These are phyloP conservation scores for Candida krabiensis DNA, from an alignment of 805 yeast species.

Conservation along the genomic window DNA sequence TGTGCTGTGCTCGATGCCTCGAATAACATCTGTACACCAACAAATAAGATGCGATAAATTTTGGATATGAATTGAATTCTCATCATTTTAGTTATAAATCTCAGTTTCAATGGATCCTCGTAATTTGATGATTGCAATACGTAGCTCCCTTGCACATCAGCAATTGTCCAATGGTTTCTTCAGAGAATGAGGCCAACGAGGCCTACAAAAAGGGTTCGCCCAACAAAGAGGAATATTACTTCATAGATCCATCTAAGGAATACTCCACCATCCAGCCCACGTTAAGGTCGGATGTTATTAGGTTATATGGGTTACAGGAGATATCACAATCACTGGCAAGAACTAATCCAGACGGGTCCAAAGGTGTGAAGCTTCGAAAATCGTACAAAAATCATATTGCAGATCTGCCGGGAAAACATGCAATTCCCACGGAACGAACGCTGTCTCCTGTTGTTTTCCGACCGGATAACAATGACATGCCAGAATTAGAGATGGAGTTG, in stretches of 20 bases:
- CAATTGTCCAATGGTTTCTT: too few species aligned
- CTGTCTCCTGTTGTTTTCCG: constrained; percentile 39
- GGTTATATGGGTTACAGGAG: constrained; percentile 63
- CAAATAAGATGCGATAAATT: too few species aligned
- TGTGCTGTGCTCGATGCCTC: too few species aligned
- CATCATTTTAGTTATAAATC: too few species aligned
- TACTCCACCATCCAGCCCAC: constrained; percentile 57
- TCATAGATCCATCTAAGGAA: constrained; percentile 28
- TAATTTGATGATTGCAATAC: too few species aligned
- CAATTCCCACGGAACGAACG: constrained; percentile 51
- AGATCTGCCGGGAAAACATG: constrained; percentile 80
- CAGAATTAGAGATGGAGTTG: constrained; percentile 40
- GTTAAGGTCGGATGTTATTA: constrained; percentile 70
- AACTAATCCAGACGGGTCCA: constrained; percentile 81
- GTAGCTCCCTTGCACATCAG: too few species aligned
- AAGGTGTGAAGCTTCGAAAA: constrained; percentile 89
- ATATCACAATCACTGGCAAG: constrained; percentile 83
- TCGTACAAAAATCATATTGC: constrained; percentile 91
- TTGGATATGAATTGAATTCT: too few species aligned
- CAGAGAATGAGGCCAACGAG: too few species aligned
- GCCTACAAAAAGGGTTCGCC: too few species aligned
- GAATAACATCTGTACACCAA: too few species aligned
- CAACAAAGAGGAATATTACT: constrained; percentile 24
- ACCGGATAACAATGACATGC: constrained; percentile 40
- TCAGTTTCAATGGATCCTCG: too few species aligned